Conservation (phyloP, 2,329 filamentous ascomycete species). For the Emmonsia crescens region DNA sequence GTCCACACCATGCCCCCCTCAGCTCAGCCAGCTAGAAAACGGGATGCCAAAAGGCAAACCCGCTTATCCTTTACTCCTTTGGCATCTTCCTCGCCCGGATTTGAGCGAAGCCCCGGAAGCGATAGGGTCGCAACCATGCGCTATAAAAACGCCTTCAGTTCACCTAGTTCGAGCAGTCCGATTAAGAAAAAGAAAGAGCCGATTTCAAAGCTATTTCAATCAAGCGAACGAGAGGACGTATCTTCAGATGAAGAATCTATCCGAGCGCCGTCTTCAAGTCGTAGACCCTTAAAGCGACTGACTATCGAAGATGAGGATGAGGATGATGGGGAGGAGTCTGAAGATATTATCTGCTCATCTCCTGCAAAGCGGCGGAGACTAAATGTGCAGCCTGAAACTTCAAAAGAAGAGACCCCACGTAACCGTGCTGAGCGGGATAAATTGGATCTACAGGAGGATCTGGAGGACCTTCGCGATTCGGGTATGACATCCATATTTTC, state of each 20-base stretch:
- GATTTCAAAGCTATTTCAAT: background rate
- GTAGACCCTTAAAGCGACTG: conserved; percentile 15
- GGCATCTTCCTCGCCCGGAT: conserved; percentile 19
- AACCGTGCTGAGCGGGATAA: conserved; percentile 22
- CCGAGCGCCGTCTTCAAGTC: conserved; percentile 6
- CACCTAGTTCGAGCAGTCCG: conserved; percentile 8
- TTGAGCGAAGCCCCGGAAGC: conserved; percentile 13
- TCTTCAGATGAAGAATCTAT: conserved; percentile 7
- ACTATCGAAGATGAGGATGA: conserved; percentile 28
- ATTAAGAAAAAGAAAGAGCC: background rate
- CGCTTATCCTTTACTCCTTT: conserved; percentile 33
- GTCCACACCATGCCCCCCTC: background rate
- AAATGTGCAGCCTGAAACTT: background rate
- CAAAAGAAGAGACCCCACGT: conserved; percentile 17
- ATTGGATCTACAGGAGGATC: conserved; percentile 36
- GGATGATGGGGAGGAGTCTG: conserved; percentile 30
- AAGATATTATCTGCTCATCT: conserved; percentile 21
- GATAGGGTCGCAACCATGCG: conserved; percentile 25
- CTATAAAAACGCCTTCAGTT: conserved; percentile 22
- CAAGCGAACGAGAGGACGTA: background rate
- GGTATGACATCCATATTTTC: conserved; percentile 16
- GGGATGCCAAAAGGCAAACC: conserved; percentile 23
- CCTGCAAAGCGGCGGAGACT: conserved; percentile 5
- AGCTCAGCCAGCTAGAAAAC: background rate
- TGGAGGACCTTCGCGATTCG: conserved; percentile 36